Evolutionary conservation across 306 rosid species (phyloP).

Genomic region (Prunus armeniaca): DNA sequence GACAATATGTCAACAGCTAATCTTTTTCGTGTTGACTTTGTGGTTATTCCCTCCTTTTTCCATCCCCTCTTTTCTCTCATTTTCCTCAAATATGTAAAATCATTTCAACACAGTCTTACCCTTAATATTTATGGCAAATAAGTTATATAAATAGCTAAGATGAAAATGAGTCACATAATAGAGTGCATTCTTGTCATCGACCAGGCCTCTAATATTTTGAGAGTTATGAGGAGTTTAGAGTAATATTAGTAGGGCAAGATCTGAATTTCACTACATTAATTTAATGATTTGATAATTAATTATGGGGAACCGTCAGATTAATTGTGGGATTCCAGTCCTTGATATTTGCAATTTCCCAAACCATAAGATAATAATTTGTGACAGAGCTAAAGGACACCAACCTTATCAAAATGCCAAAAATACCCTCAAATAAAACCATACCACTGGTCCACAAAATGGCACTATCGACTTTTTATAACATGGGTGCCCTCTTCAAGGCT

Average conservation of each 20-base stretch:
- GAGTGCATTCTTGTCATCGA: background rate
- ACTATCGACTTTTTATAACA: background rate
- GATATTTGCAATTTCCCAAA: slow-evolving; percentile 13
- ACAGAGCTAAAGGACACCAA: slow-evolving; percentile 5
- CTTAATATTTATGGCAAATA: background rate
- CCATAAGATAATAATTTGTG: background rate
- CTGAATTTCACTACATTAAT: background rate
- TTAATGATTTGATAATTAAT: background rate
- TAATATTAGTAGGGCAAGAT: background rate
- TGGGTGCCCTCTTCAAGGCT: slow-evolving; percentile 20
- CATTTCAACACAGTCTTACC: background rate
- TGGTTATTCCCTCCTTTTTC: background rate
- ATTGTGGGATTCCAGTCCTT: slow-evolving; percentile 22
- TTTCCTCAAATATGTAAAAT: background rate
- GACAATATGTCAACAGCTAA: background rate
- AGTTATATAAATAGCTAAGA: background rate
- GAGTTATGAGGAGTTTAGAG: background rate
- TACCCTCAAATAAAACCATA: background rate
- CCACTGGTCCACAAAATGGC: background rate
- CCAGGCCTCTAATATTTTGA: background rate
- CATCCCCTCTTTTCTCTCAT: too few relatives aligned
- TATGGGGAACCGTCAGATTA: background rate
- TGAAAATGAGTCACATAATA: background rate
- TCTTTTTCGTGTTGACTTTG: background rate
- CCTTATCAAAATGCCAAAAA: background rate